A percentile compares a stretch with the other conserved stretches of the same genome.
These are phyloP conservation scores for Calocera cornea DNA, from an alignment of 768 basidiomycete species.

Conservation along the genomic window DNA sequence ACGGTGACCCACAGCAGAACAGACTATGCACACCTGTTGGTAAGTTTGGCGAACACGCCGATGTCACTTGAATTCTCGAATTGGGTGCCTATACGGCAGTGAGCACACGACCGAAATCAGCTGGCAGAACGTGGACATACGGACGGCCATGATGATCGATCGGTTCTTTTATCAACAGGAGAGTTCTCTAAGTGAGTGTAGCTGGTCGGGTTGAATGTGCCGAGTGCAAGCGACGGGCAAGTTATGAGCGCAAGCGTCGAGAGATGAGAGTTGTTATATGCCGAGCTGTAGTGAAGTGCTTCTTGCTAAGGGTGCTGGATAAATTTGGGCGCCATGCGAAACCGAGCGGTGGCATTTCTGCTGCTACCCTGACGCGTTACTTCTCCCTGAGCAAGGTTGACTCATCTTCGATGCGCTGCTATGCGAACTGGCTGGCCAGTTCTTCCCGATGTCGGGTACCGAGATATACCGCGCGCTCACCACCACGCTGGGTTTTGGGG, in stretches of 20 bases:
- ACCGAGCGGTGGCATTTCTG: background rate
- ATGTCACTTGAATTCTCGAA: constrained; percentile 92
- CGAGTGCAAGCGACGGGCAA: background rate
- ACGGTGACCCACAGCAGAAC: background rate
- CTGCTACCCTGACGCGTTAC: background rate
- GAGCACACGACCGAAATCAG: constrained; percentile 7
- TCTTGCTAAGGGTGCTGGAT: background rate
- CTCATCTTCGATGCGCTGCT: background rate
- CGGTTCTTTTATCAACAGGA: too few species aligned
- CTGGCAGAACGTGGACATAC: constrained; percentile 27
- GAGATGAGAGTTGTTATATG: background rate
- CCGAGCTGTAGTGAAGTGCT: background rate
- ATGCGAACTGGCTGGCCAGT: background rate
- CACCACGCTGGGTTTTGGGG: background rate
- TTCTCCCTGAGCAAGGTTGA: background rate
- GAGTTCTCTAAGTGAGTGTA: background rate
- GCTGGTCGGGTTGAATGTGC: background rate
- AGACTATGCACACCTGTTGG: constrained; percentile 43
- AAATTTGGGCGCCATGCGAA: background rate
- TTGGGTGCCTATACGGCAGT: constrained; percentile 48
- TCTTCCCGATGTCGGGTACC: background rate
- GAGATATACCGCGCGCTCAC: background rate
- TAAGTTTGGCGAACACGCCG: constrained; percentile 94
- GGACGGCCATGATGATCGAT: constrained; percentile 45
- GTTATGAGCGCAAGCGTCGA: background rate